These are phyloP conservation scores for Yamadazyma aaseri DNA, from an alignment of 1,139 yeast species.

Conservation along the genomic window DNA sequence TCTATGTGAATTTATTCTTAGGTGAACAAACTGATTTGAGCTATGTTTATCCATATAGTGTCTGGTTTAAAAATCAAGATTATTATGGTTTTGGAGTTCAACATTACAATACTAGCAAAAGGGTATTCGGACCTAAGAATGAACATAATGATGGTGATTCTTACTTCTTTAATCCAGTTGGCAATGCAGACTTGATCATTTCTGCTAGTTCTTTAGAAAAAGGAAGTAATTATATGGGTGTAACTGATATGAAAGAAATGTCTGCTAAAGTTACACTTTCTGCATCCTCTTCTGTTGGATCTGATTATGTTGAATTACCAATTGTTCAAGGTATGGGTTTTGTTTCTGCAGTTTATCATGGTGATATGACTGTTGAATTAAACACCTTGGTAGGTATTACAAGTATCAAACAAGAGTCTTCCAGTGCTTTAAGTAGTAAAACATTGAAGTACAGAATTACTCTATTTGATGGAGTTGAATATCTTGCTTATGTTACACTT, in stretches of 20 bases:
- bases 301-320: conserved; percentile 40
- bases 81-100: conserved; percentile 67
- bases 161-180: conserved; percentile 56
- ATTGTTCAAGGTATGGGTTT: conserved; percentile 79
- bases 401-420: conserved; percentile 45
- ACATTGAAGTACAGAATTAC: conserved; percentile 64
- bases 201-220: conserved; percentile 51
- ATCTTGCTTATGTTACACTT: conserved; percentile 58
- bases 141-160: conserved; percentile 25
- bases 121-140: conserved; percentile 63
- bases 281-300: conserved; percentile 19
- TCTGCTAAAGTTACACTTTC: conserved; percentile 54
- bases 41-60: conserved; percentile 82
- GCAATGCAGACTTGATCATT: conserved; percentile 51
- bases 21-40: conserved; percentile 61
- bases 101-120: conserved; percentile 55
- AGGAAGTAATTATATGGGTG: conserved; percentile 34
- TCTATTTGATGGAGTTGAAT: conserved; percentile 48
- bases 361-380: conserved; percentile 51
- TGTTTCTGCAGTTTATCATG: conserved; percentile 62
- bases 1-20: conserved; percentile 74
- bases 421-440: conserved; percentile 39
- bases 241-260: conserved; percentile 53
- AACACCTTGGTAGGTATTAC: conserved; percentile 54
- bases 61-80: conserved; percentile 53